Evolutionary conservation across 345 rosid species (phyloP).

Genomic region (Euphorbia lathyris): DNA sequence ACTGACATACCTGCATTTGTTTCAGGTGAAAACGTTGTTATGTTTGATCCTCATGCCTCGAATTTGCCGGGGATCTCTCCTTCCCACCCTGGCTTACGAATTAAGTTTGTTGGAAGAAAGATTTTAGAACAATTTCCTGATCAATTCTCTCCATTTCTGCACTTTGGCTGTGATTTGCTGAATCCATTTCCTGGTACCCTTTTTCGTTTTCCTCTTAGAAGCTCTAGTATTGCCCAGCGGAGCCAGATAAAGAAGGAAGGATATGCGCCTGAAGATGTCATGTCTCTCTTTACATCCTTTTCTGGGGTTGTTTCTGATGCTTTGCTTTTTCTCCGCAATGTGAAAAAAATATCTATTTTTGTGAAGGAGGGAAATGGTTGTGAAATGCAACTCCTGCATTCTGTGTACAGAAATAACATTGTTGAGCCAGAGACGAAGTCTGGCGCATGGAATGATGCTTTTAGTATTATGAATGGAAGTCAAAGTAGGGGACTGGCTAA

Average conservation of each 20-base stretch:
- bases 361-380: slow-evolving; percentile 74
- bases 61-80: slow-evolving; percentile 95
- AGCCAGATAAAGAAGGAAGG: slow-evolving; percentile 86
- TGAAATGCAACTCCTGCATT: slow-evolving; percentile 79
- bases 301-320: slow-evolving; percentile 73
- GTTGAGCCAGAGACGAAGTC: slow-evolving; percentile 50
- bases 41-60: slow-evolving; percentile 97
- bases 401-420: slow-evolving; percentile 54
- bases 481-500: slow-evolving; percentile 63
- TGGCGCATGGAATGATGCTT: slow-evolving; percentile 43
- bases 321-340: slow-evolving; percentile 76
- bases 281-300: slow-evolving; percentile 79
- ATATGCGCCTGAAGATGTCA: slow-evolving; percentile 79
- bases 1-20: slow-evolving; percentile 91
- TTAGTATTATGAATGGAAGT: slow-evolving; percentile 57
- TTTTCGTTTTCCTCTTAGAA: slow-evolving; percentile 94
- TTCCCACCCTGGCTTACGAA: slow-evolving; percentile 94
- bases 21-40: slow-evolving; percentile 93
- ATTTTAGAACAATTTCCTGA: slow-evolving; percentile 95
- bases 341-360: slow-evolving; percentile 68
- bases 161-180: slow-evolving; percentile 91
- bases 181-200: slow-evolving; percentile 84
- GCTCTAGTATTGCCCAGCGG: slow-evolving; percentile 57
- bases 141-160: slow-evolving; percentile 88
- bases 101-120: slow-evolving; percentile 78